Evolutionary conservation across 306 rosid genomes (phyloP).

Genomic region (Styphnolobium japonicum): DNA sequence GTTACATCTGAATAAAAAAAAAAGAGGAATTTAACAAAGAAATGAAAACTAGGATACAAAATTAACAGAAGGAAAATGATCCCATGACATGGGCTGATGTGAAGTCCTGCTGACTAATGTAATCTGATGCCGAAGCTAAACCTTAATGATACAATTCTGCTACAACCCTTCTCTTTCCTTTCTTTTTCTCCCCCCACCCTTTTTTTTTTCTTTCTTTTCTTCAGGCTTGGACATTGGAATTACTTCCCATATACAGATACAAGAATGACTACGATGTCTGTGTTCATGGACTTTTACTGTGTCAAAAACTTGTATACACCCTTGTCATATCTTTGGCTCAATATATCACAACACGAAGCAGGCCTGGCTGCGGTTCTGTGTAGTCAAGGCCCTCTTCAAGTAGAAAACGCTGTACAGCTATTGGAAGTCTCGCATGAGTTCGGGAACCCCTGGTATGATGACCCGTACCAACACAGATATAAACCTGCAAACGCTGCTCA

Average conservation of each 20-base stretch:
- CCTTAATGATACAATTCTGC: constrained; percentile 50
- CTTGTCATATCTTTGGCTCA: constrained; percentile 49
- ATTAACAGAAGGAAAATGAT: constrained; percentile 41
- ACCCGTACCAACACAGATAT: constrained; percentile 81
- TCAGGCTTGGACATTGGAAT: constrained; percentile 32
- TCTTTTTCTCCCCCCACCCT: neutral
- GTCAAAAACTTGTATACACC: constrained; percentile 59
- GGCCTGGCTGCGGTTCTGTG: constrained; percentile 81
- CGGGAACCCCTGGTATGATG: constrained; percentile 87
- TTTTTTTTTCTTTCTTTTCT: neutral
- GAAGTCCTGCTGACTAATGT: constrained; percentile 39
- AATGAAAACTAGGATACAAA: constrained; percentile 54
- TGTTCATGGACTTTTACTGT: constrained; percentile 33
- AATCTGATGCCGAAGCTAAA: constrained; percentile 42
- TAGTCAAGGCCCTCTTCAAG: constrained; percentile 80
- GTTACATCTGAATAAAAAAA: constrained; percentile 47
- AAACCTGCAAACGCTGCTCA: constrained; percentile 66
- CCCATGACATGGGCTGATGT: constrained; percentile 31
- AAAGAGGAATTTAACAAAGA: constrained; percentile 35
- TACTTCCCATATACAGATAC: constrained; percentile 60
- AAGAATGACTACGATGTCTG: constrained; percentile 59
- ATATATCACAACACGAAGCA: constrained; percentile 72
- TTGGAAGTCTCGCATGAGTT: constrained; percentile 71
- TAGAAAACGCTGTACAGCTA: constrained; percentile 73
- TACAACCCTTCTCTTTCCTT: constrained; percentile 32